Base-by-base conservation (phyloP, 139 green algal genomes). In the Chlamydomonas incerta region DNA sequence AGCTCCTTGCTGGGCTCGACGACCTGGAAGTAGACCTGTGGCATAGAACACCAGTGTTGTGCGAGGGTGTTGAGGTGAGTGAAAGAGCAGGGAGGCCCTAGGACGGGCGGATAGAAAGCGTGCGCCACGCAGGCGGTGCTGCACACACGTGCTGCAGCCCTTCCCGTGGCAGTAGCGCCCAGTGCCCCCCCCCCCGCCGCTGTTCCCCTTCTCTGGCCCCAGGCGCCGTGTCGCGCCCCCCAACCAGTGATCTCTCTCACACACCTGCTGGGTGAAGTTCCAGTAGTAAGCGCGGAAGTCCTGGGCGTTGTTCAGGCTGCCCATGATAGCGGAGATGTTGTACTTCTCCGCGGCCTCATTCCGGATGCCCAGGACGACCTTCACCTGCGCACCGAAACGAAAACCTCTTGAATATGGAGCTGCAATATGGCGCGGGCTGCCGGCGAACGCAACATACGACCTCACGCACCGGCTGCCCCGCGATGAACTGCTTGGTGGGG, bases 211-310 rank as follows among this genome's bases (percentile, higher is more conserved):
- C n/a, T n/a, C n/a, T n/a, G n/a, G n/a, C n/a, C n/a, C n/a, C n/a
- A n/a, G n/a, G n/a, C n/a, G n/a, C n/a, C n/a, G n/a, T n/a, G n/a
- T n/a, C n/a, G 23, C 41, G 13, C 8, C 55, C 34, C 9, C 24
- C 1, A 34, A 28, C 57, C n/a, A 41, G 21, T 37, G 46, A 52
- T 50, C 41, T 8, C 5, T 50, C 41, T n/a, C 41, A 28, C 83
- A 20, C 47, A 96, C 92, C 90, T 90, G 73, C 24, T 90, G 52
- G 0, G 92, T 94, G 88, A 97, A 96, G 79, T 97, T 96, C 87
- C 95, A 92, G 62, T 95, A 88, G 76, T 93, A 93, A 13, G 93
- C 55, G 55, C 52, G 76, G 81, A 94, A 96, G 34, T 95, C 87
- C 41, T 82, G 58, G 2, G 91, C 84, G 6, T 82, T 90, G 90